These are phyloP conservation scores for Trichophyton schoenleinii DNA, from an alignment of 2,329 filamentous ascomycete species.

Conservation along the genomic window DNA sequence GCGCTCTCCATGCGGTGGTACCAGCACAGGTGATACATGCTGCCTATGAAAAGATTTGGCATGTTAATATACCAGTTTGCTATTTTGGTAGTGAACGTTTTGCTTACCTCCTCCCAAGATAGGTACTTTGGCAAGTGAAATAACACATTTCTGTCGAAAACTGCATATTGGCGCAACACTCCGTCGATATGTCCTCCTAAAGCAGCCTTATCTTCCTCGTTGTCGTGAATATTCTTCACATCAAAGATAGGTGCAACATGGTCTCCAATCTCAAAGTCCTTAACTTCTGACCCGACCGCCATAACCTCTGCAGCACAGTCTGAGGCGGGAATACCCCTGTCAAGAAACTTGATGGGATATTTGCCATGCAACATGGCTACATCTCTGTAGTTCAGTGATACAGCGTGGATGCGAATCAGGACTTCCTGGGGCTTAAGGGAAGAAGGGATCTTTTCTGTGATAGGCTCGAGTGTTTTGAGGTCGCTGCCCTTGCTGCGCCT, in stretches of 20 bases:
- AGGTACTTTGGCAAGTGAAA: constrained; percentile 31
- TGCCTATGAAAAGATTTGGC: not conserved
- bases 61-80: not conserved
- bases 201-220: not conserved
- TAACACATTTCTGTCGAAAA: constrained; percentile 29
- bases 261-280: constrained; percentile 40
- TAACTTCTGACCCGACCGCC: constrained; percentile 34
- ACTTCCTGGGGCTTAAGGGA: constrained; percentile 30
- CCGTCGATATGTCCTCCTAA: constrained; percentile 48
- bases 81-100: constrained; percentile 1
- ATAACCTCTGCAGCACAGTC: constrained; percentile 57
- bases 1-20: constrained; percentile 33
- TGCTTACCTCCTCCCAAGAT: constrained; percentile 26
- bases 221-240: constrained; percentile 40
- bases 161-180: constrained; percentile 32
- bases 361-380: constrained; percentile 46
- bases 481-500: not conserved
- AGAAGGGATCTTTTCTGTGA: not conserved
- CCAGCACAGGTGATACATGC: not conserved
- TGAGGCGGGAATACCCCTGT: constrained; percentile 41
- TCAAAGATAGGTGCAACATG: constrained; percentile 53
- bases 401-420: constrained; percentile 40
- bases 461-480: not conserved
- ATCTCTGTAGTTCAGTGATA: constrained; percentile 44
- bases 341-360: not conserved